Percentiles rank a stretch among this genome's conserved stretches.
Evolutionary conservation across 129 eudicot genomes (phyloP).

Genomic region (Oenanthe sinensis): DNA sequence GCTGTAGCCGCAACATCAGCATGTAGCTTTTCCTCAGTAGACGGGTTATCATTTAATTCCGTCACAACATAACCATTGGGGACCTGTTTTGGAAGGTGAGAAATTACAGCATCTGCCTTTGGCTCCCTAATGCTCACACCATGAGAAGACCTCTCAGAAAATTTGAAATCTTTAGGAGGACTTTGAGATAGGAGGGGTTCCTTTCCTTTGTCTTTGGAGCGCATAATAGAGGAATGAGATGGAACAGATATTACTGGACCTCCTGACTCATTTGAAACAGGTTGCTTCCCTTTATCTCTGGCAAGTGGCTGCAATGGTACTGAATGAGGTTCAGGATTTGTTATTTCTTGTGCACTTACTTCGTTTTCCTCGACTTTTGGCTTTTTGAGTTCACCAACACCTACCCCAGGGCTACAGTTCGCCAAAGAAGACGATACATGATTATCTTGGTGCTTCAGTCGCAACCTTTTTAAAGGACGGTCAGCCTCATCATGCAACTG

Average conservation of each 20-base stretch:
- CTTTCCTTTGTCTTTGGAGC: slow-evolving; percentile 50
- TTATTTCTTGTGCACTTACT: slow-evolving; percentile 20
- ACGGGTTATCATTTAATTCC: slow-evolving; percentile 59
- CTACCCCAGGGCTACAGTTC: slow-evolving; percentile 12
- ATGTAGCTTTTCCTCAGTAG: slow-evolving; percentile 26
- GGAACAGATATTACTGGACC: slow-evolving; percentile 14
- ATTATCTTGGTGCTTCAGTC: slow-evolving; percentile 47
- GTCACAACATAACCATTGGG: slow-evolving; percentile 21
- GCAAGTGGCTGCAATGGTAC: slow-evolving; percentile 26
- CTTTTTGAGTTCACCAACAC: slow-evolving; percentile 27
- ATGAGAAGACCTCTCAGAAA: slow-evolving; percentile 36
- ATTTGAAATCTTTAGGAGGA: slow-evolving; percentile 25
- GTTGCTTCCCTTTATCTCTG: slow-evolving; percentile 53
- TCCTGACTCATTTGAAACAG: slow-evolving; percentile 28
- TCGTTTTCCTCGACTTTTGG: slow-evolving; percentile 53
- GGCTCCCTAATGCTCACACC: slow-evolving; percentile 36
- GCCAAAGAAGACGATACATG: slow-evolving; percentile 27
- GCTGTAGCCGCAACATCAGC: slow-evolving; percentile 34
- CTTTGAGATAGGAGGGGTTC: slow-evolving; percentile 37
- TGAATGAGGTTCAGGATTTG: slow-evolving; percentile 17
- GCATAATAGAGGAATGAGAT: slow-evolving; percentile 20
- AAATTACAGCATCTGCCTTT: slow-evolving; percentile 21
- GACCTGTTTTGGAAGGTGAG: slow-evolving; percentile 20
- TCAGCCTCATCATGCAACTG: slow-evolving; percentile 47
- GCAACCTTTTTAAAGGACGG: slow-evolving; percentile 65